These are phyloP conservation scores for Fraxinus xanthoxyloides DNA, from an alignment of 305 asterid genomes.

Conservation along the genomic window DNA sequence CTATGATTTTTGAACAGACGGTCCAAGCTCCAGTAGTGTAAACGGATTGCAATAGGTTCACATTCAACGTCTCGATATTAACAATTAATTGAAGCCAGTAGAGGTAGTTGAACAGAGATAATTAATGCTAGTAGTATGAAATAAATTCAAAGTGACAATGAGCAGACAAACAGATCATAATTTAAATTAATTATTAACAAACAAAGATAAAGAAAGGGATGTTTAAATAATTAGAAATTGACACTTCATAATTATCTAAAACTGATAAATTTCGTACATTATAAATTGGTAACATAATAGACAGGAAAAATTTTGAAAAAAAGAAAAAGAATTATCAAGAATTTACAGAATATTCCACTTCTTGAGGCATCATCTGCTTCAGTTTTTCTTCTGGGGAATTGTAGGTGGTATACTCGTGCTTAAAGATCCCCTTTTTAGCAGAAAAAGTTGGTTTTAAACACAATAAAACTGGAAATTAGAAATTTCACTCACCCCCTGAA, in stretches of 20 bases:
- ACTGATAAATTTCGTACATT: slow-evolving; percentile 37
- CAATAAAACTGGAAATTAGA: not conserved
- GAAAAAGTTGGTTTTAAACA: not conserved
- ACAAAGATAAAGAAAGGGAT: not conserved
- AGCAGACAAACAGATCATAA: not conserved
- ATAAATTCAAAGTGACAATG: not conserved
- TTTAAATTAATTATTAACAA: too few relatives aligned
- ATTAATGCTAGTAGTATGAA: not conserved
- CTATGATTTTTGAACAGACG: not conserved
- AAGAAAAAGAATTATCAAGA: slow-evolving; percentile 26
- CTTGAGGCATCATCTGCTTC: slow-evolving; percentile 7
- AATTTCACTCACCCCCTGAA: not conserved
- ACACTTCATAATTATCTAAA: slow-evolving; percentile 28
- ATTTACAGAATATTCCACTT: slow-evolving; percentile 45
- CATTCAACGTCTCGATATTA: not conserved
- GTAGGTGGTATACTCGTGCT: slow-evolving; percentile 3
- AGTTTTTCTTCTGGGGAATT: slow-evolving; percentile 20
- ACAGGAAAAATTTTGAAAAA: not conserved
- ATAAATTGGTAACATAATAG: slow-evolving; percentile 13
- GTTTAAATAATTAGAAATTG: slow-evolving; percentile 14
- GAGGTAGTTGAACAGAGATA: not conserved
- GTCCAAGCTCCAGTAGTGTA: not conserved
- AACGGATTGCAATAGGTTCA: not conserved
- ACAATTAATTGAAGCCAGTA: not conserved
- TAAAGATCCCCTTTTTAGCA: not conserved